Base-by-base conservation (phyloP, 148 eudicot species). In the Chenopodium formosanum region DNA sequence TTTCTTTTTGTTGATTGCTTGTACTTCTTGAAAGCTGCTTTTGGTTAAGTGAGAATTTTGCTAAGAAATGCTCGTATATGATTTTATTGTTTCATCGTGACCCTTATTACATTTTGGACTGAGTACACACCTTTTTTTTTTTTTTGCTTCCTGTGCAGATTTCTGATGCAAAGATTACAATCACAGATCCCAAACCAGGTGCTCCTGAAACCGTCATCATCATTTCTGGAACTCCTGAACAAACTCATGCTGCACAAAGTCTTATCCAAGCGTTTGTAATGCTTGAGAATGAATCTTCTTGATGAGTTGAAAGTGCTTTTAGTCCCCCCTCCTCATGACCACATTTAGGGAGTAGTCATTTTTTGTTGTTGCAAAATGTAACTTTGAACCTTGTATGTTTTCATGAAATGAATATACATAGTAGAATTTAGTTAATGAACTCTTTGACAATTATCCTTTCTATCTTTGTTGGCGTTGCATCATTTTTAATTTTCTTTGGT, bases 161-260 rank as follows among this genome's bases (percentile, higher is more conserved):
- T 70, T 92, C 98, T 29, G 98, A 94, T 64, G 98, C 98, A 23
- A 88, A 88, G 87, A 84, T 94, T 75, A 88, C 86, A 29, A 92
- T 94, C n/a, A 88, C 82, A 60, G 97, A 92, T 78, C 89, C 95
- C 3, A 89, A 91, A 85, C 92, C 91, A 56, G 97, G 98, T 67
- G 91, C 93, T 12, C 70, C 83, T 68, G 99, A 96, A 90, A 94
- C 99, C 65, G 78, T 87, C 47, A 90, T 96, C 58, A 87, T 88
- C 75, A 96, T 96, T 77, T 94, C 98, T 14, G 98, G 99, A 70
- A 92, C 95, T 37, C 99, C 99, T 47, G 98, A 96, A 82, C 95
- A 96, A 88, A 89, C 99, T 19, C 89, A 89, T 89, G 99, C 98
- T 29, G 98, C 99, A 32, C 99, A 96, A 77, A 87, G 90, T 89